Base-by-base conservation (phyloP, 306 rosid genomes). In the Cicer yamashitae region DNA sequence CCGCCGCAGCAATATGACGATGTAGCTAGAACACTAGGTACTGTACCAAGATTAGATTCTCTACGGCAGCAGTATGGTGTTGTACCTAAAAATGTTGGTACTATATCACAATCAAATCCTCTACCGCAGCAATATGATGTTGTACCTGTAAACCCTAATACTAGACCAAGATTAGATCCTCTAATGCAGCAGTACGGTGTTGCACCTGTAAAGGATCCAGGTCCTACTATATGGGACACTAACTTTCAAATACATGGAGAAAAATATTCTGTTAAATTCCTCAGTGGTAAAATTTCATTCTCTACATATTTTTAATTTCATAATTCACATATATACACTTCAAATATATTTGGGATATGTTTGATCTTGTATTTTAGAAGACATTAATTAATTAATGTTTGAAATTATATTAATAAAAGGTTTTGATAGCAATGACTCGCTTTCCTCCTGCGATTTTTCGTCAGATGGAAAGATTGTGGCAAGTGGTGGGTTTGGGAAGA, bases 401-500 rank as follows among this genome's bases (percentile, higher is more conserved):
- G 17, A 50, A 50, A 50, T 50, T 20, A 56, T 59, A 12, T 59
- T 50, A 30, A 14, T 17, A 14, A 46, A 50, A 69, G 74, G 25
- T 50, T 69, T 69, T 48, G 30, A 8, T 6, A 37, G 61, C 61
- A 8, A 2, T 0, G 4, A 14, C 15, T 0, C 6, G 44, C 61
- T 50, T 50, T 34, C 44, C 14, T 37, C 74, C 37, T 50, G 74
- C 61, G 47, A 69, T 34, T 69, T 69, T 69, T 50, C 61, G 8
- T 69, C 74, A 8, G 34, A 50, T 38, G 74, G 74, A 69, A 50
- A 50, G 14, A 54, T 69, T 50, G 38, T 69, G 61, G 74, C 61
- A 9, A 69, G 74, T 69, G 74, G 47, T 15, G 74, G 74, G 46
- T 5, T 69, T n/a, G 74, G 10, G n/a, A 50, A 9, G 34, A 34